Evolutionary conservation across 1,139 yeast species (phyloP).

Genomic region (Nakaseomyces kungkrabaensis): DNA sequence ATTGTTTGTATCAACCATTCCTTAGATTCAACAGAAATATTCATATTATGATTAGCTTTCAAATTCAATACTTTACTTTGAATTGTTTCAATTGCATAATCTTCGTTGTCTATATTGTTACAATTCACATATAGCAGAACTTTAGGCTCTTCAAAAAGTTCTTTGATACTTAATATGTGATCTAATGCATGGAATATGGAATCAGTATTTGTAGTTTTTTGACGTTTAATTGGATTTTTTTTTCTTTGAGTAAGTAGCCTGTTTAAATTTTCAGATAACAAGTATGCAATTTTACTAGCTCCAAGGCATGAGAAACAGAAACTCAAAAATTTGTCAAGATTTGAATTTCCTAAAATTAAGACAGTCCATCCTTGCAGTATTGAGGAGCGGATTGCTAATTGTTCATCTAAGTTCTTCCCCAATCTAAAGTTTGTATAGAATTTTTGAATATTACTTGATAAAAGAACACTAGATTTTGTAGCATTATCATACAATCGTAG

Average conservation of each 20-base stretch:
- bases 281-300: constrained; percentile 7
- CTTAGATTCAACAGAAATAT: constrained; percentile 33
- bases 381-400: constrained; percentile 6
- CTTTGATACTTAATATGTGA: not conserved
- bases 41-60: not conserved
- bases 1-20: constrained; percentile 73
- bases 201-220: not conserved
- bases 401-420: constrained; percentile 11
- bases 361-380: constrained; percentile 14
- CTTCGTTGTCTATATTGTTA: not conserved
- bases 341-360: constrained; percentile 20
- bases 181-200: not conserved
- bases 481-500: constrained; percentile 17
- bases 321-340: constrained; percentile 20
- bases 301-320: constrained; percentile 22
- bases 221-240: constrained; percentile 6
- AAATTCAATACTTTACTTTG: not conserved
- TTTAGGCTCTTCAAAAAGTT: not conserved
- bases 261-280: not conserved
- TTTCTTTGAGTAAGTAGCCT: constrained; percentile 7
- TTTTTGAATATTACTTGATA: constrained; percentile 27
- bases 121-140: constrained; percentile 1
- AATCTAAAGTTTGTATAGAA: constrained; percentile 30
- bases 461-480: constrained; percentile 13
- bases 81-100: not conserved